phyloP scores from a whole-genome alignment of 2,329 filamentous ascomycete genomes.

The Rhexocercosporidium sp. region DNA sequence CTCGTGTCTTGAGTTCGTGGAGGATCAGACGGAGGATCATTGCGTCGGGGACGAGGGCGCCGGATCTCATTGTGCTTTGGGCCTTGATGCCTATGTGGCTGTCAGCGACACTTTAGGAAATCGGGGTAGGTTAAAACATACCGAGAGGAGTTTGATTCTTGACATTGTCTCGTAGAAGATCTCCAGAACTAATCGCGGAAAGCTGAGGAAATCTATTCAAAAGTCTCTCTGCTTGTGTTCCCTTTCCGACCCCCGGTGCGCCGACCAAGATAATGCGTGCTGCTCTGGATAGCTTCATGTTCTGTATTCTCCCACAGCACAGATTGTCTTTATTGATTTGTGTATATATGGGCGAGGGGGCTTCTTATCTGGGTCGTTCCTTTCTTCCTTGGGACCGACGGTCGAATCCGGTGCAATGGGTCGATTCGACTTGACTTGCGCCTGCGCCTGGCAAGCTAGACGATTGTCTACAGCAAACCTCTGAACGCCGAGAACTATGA shows the following conservation, averaged over 20 bases:
- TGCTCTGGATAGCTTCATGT: slow-evolving; percentile 75
- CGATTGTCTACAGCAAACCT: slow-evolving; percentile 17
- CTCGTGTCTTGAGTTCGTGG: slow-evolving; percentile 82
- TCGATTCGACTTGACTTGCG: slow-evolving; percentile 15
- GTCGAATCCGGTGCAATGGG: slow-evolving; percentile 14
- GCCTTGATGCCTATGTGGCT: slow-evolving; percentile 77
- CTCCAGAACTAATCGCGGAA: slow-evolving; percentile 90
- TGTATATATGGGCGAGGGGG: neutral
- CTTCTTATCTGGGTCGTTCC: slow-evolving; percentile 21
- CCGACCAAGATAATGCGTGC: slow-evolving; percentile 94
- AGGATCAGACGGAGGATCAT: slow-evolving; percentile 93
- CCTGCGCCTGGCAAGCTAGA: slow-evolving; percentile 33
- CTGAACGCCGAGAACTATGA: slow-evolving; percentile 26
- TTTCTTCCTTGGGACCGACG: slow-evolving; percentile 26
- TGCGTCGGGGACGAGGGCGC: slow-evolving; percentile 87
- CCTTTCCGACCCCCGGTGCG: slow-evolving; percentile 90
- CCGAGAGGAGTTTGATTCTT: slow-evolving; percentile 84
- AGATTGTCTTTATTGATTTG: slow-evolving; percentile 5
- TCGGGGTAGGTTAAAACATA: slow-evolving; percentile 47
- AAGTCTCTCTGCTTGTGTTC: slow-evolving; percentile 90
- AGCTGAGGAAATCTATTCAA: slow-evolving; percentile 87
- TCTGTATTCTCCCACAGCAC: slow-evolving; percentile 12
- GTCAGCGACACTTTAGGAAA: slow-evolving; percentile 17
- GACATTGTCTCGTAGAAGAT: slow-evolving; percentile 91
- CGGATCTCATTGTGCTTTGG: slow-evolving; percentile 84